Conservation (phyloP, 2,329 filamentous ascomycete genomes). For the Penicillium sp. region DNA sequence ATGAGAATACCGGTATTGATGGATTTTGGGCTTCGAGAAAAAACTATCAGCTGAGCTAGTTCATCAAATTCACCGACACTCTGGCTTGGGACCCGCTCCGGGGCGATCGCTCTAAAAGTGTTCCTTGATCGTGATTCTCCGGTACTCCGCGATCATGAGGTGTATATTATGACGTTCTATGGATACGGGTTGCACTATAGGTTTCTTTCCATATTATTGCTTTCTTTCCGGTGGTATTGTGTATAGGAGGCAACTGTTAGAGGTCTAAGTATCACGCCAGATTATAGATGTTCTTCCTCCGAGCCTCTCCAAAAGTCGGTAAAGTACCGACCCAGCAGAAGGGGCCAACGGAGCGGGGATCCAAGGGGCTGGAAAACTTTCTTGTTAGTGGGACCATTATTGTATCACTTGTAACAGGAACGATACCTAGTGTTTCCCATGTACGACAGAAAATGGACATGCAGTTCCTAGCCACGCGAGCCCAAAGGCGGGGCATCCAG, state of each 20-base stretch:
- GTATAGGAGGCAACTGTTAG: not conserved
- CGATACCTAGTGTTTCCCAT: conserved; percentile 12
- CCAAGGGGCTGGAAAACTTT: conserved; percentile 24
- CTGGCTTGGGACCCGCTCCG: conserved; percentile 13
- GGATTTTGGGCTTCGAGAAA: conserved; percentile 21
- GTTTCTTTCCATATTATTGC: not conserved
- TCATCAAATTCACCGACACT: conserved; percentile 28
- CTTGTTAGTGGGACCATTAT: conserved; percentile 21
- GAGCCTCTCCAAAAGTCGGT: conserved; percentile 23
- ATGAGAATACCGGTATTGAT: not conserved
- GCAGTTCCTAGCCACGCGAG: conserved; percentile 21
- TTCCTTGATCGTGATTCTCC: not conserved
- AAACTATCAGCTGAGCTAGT: conserved; percentile 25
- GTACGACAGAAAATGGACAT: conserved; percentile 17
- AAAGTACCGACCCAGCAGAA: conserved; percentile 26
- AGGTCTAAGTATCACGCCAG: not conserved
- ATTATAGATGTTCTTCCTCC: not conserved
- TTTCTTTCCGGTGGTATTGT: not conserved
- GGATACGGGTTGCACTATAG: not conserved
- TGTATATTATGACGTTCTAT: not conserved
- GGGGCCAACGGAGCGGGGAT: conserved; percentile 17
- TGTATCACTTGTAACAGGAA: conserved; percentile 18
- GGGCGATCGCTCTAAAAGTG: conserved; percentile 14
- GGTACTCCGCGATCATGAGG: not conserved
- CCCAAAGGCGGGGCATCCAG: conserved; percentile 11